Evolutionary conservation across 768 basidiomycete genomes (phyloP).

Genomic region (Kwoniella pini): DNA sequence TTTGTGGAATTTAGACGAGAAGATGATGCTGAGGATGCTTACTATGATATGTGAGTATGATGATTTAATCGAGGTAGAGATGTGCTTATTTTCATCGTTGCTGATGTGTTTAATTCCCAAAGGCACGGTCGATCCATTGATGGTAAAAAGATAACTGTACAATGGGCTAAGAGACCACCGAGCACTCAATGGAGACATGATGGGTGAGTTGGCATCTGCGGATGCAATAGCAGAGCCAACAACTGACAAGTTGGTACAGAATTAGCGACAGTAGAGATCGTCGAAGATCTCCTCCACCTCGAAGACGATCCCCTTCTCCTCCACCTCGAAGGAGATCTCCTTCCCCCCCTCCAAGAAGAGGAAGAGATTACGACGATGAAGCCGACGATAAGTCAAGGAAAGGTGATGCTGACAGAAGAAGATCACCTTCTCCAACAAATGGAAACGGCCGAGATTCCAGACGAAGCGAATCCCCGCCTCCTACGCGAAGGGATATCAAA

Average conservation of each 20-base stretch:
- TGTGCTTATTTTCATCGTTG: too few species aligned
- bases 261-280: slow-evolving; percentile 9
- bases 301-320: slow-evolving; percentile 26
- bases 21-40: slow-evolving; percentile 78
- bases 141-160: slow-evolving; percentile 71
- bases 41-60: slow-evolving; percentile 72
- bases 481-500: slow-evolving; percentile 18
- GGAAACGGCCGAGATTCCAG: slow-evolving; percentile 37
- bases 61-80: too few species aligned
- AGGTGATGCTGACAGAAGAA: slow-evolving; percentile 51
- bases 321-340: slow-evolving; percentile 26
- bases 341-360: slow-evolving; percentile 23
- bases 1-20: slow-evolving; percentile 80
- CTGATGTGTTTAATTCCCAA: too few species aligned
- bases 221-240: background rate
- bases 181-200: slow-evolving; percentile 80
- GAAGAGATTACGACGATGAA: slow-evolving; percentile 6
- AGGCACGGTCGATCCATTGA: slow-evolving; percentile 79
- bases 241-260: background rate
- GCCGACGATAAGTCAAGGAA: slow-evolving; percentile 54
- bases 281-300: slow-evolving; percentile 33
- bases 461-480: slow-evolving; percentile 11
- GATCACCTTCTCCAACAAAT: slow-evolving; percentile 38
- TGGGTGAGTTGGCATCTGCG: slow-evolving; percentile 49
- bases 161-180: slow-evolving; percentile 71